Base-by-base conservation (phyloP, 192 early-diverging fungal genomes). In the Coemansia erecta region DNA sequence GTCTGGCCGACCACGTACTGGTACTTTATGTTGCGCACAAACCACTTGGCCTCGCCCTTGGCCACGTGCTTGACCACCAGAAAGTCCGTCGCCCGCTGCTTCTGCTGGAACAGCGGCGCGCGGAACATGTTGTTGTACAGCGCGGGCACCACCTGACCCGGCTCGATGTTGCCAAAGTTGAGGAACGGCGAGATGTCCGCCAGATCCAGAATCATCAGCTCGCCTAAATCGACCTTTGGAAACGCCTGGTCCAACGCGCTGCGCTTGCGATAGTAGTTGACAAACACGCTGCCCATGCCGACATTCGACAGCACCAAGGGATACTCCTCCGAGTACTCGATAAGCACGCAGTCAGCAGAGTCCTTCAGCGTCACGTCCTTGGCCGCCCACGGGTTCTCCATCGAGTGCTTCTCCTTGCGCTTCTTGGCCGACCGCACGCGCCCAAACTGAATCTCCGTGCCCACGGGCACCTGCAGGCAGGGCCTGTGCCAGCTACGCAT, bases 311-410 rank as follows among this genome's bases (percentile, higher is more conserved):
- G 60, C 22, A 97, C 88, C 0, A 92, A 87, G 13, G 97, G 97
- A 68, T 96, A 90, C 74, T 99, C 97, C 65, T 99, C 95, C 0
- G 91, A 91, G 62, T 97, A 98, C 66, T 99, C 97, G 14, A 97
- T 63, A 41, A 99, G 65, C 0, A 92, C 83, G 71, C 86, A 95
- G 58, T 87, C 83, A 23, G 85, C 81, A 23, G 86, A 86, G 54
- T 99, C 97, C 48, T 90, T 92, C 7, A 98, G 79, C 11, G 91
- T 91, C 19, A 99, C 63, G 75, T 98, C 94, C 58, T 92, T 94
- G 10, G 87, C 83, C 33, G 80, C 90, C 64, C 87, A 82, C 81
- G 94, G 88, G 35, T 86, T 68, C 56, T 90, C 88, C 26, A 82
- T 75, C 39, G 80, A 68, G 26, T 87, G 84, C 61, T 85, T 84